Conservation (phyloP, 2,329 filamentous ascomycete genomes). For the Bisporella sp. region DNA sequence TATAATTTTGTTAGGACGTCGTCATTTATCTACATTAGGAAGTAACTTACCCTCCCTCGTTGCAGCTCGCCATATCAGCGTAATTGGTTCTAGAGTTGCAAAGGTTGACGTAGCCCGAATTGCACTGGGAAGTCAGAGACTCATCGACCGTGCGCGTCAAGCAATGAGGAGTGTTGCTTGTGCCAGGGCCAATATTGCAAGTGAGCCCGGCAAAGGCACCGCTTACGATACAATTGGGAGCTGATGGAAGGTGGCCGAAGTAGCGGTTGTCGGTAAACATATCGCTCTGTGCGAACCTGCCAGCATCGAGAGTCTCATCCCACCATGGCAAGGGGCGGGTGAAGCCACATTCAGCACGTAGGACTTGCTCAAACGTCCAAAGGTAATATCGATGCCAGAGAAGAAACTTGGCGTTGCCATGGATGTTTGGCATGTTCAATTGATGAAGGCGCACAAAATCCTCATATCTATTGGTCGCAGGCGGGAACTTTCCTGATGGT, state of each 20-base stretch:
- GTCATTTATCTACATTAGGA: background rate
- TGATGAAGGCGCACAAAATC: conserved; percentile 11
- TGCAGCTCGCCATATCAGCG: conserved; percentile 8
- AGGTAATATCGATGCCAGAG: conserved; percentile 10
- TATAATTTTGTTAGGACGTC: background rate
- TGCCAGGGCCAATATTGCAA: conserved; percentile 8
- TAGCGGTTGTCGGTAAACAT: conserved; percentile 7
- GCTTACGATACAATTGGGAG: conserved; percentile 8
- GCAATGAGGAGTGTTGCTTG: conserved; percentile 6
- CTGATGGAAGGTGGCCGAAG: conserved; percentile 3
- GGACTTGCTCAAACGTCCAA: conserved; percentile 8
- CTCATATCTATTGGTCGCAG: conserved; percentile 7
- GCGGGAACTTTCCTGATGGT: conserved; percentile 7
- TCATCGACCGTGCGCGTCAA: conserved; percentile 5
- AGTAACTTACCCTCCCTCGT: conserved; percentile 7
- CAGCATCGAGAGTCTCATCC: conserved; percentile 9
- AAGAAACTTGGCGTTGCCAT: conserved; percentile 10
- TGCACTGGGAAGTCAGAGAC: conserved; percentile 7
- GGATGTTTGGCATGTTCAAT: conserved; percentile 7
- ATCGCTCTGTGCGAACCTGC: conserved; percentile 4
- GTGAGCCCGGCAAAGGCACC: conserved; percentile 11
- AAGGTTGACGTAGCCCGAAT: conserved; percentile 4
- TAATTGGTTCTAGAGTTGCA: conserved; percentile 8
- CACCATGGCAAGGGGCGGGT: conserved; percentile 8
- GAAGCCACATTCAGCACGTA: conserved; percentile 9